These are phyloP conservation scores for Candida anglica DNA, from an alignment of 805 yeast genomes.

Conservation along the genomic window DNA sequence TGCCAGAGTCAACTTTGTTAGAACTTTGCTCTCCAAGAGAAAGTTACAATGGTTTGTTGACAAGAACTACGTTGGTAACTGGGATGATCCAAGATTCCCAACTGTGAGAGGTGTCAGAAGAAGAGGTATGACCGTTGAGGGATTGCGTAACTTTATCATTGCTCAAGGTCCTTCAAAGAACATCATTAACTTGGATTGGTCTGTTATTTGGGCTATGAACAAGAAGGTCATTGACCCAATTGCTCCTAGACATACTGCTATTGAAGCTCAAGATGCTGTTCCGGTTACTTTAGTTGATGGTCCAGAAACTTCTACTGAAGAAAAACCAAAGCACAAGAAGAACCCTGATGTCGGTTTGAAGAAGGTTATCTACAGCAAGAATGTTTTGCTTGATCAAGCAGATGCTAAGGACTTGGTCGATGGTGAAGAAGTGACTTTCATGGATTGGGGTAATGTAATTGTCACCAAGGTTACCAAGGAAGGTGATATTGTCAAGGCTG, in stretches of 20 bases:
- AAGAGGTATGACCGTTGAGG: constrained; percentile 99
- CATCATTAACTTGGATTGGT: constrained; percentile 97
- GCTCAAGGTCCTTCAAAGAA: constrained; percentile 98
- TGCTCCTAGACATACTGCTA: constrained; percentile 93
- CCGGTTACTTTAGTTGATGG: constrained; percentile 61
- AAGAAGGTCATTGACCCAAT: constrained; percentile 95
- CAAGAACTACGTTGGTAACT: constrained; percentile 76
- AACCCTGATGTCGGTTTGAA: constrained; percentile 87
- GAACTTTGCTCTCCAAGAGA: constrained; percentile 94
- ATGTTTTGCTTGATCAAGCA: constrained; percentile 76
- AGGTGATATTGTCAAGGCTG: constrained; percentile 52
- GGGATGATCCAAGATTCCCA: constrained; percentile 99
- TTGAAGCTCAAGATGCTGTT: constrained; percentile 62
- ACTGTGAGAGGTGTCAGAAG: constrained; percentile 99
- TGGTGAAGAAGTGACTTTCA: constrained; percentile 91
- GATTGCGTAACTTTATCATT: constrained; percentile 86
- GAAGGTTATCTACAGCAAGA: constrained; percentile 62
- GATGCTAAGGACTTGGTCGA: constrained; percentile 68
- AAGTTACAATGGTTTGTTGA: constrained; percentile 99
- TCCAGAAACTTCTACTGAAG: constrained; percentile 64
- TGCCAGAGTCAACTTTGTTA: constrained; percentile 92
- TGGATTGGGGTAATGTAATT: constrained; percentile 98
- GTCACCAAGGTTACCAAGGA: constrained; percentile 65
- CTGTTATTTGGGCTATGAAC: constrained; percentile 94
- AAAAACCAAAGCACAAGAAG: constrained; percentile 91